Percentiles rank a stretch among this genome's conserved stretches.
Evolutionary conservation across 495 filamentous ascomycete genomes (phyloP).

Genomic region (Halenospora varia): DNA sequence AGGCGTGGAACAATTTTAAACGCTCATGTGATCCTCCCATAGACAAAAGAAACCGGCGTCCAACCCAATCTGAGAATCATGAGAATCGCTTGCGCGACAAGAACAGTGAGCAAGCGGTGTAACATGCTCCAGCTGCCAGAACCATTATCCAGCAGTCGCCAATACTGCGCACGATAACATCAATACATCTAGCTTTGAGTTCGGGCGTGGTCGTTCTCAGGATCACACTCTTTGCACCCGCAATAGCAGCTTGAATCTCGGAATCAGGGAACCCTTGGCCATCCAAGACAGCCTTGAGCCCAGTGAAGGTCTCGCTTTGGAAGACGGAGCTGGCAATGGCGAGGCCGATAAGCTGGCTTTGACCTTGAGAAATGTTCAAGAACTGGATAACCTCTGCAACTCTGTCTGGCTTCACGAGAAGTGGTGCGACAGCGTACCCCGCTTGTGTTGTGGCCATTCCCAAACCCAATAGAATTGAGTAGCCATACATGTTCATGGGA

Average conservation of each 20-base stretch:
- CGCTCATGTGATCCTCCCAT: no score
- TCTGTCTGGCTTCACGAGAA: constrained; percentile 29
- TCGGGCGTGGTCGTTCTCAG: constrained; percentile 18
- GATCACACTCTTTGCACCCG: constrained; percentile 37
- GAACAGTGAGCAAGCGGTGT: background rate
- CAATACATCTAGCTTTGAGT: constrained; percentile 30
- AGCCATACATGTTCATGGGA: constrained; percentile 40
- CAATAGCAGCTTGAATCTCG: constrained; percentile 39
- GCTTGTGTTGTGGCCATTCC: constrained; percentile 45
- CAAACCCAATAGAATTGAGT: constrained; percentile 37
- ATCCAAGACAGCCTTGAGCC: constrained; percentile 27
- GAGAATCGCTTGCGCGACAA: background rate
- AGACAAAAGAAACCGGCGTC: no score
- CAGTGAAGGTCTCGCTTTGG: constrained; percentile 33
- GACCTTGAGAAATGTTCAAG: constrained; percentile 42
- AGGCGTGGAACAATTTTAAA: no score
- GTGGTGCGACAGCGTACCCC: constrained; percentile 41
- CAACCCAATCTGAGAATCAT: no score
- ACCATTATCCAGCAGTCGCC: constrained; percentile 35
- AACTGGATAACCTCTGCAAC: constrained; percentile 40
- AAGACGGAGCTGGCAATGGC: constrained; percentile 45
- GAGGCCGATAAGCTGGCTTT: constrained; percentile 40
- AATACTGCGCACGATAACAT: constrained; percentile 36
- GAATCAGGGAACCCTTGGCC: constrained; percentile 5
- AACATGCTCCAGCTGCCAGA: constrained; percentile 30